These are phyloP conservation scores for Thymus quinquecostatus DNA, from an alignment of 257 asterid genomes.

Conservation along the genomic window DNA sequence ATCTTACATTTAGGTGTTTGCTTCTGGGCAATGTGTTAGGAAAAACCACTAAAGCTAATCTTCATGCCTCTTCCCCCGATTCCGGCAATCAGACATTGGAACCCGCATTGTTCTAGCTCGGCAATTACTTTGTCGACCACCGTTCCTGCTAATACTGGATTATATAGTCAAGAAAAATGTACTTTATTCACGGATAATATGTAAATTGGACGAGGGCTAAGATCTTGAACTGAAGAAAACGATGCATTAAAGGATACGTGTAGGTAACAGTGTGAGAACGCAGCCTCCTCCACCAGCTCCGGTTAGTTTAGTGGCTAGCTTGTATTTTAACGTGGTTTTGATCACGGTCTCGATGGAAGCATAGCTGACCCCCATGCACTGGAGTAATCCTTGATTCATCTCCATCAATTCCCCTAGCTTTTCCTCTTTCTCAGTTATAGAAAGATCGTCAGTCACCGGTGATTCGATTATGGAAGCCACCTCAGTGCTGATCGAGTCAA, in stretches of 20 bases:
- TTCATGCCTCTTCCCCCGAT: conserved; percentile 93
- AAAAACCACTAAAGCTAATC: conserved; percentile 59
- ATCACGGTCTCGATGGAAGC: conserved; percentile 84
- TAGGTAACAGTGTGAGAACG: conserved; percentile 84
- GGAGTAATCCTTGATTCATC: conserved; percentile 95
- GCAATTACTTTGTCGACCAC: conserved; percentile 74
- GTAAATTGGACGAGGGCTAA: conserved; percentile 8
- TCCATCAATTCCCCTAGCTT: conserved; percentile 84
- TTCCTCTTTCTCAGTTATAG: conserved; percentile 91
- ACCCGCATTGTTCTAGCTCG: conserved; percentile 78
- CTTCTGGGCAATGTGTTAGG: conserved; percentile 41
- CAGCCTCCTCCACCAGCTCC: conserved; percentile 99
- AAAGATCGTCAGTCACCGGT: conserved; percentile 83
- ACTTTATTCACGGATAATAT: background rate
- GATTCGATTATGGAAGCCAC: conserved; percentile 76
- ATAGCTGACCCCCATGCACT: conserved; percentile 96
- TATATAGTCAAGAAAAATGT: conserved; percentile 51
- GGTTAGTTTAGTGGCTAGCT: conserved; percentile 80
- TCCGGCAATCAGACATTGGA: conserved; percentile 83
- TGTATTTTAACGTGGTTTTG: conserved; percentile 72
- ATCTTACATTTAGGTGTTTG: conserved; percentile 33
- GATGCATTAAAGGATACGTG: conserved; percentile 65
- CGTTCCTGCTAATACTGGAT: conserved; percentile 74
- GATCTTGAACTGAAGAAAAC: background rate
- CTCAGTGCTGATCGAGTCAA: conserved; percentile 87